Evolutionary conservation across 768 basidiomycete genomes (phyloP), one percentile per base, ranked within the genome.

Genomic region (Amanita exitialis): DNA sequence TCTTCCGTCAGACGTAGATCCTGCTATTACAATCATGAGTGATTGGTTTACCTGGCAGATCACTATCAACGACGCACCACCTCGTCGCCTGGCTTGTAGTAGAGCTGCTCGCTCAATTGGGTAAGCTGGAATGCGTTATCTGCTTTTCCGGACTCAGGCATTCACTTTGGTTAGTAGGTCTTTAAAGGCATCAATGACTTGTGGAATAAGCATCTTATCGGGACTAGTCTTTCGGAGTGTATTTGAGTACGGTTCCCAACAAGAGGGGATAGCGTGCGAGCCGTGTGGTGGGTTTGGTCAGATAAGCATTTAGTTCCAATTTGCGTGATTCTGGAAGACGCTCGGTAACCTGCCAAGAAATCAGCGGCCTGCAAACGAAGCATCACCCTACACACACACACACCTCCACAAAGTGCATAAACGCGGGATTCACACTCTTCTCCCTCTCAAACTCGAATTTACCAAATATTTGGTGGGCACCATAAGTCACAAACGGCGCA

Each of bases 391-490:
- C 80, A 47, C 58, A 91, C 18, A 15, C 15, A 74, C 80, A 47
- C 58, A 91, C 93, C 75, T 98, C 96, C 27, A 98, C 96, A 65
- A 98, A 99, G 53, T 82, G 80, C 47, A 91, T 86, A 69, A 99
- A 99, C 10, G 82, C 87, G 4, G 86, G 79, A 68, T 99, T 99
- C 46, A 83, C 77, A 50, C 77, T 83, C 73, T 97, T 98, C 75
- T 98, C 96, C 75, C 90, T 95, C 73, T 99, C 96, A 65, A 99
- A 98, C 69, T 97, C 94, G 64, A 91, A 97, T 67, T 98, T 99
- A 10, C 96, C 96, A 62, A 95, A 97, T 51, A 97, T 71, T 66
- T 99, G 96, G 62, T 98, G 95, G 7, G 92, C 83, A 39, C 95
- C 96, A 60, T 98, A 99, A 30, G 80, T 81, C 44, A 98, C 93